phyloP scores from a whole-genome alignment of 2,329 filamentous ascomycete species.

The Neopestalotiopsis sp. region DNA sequence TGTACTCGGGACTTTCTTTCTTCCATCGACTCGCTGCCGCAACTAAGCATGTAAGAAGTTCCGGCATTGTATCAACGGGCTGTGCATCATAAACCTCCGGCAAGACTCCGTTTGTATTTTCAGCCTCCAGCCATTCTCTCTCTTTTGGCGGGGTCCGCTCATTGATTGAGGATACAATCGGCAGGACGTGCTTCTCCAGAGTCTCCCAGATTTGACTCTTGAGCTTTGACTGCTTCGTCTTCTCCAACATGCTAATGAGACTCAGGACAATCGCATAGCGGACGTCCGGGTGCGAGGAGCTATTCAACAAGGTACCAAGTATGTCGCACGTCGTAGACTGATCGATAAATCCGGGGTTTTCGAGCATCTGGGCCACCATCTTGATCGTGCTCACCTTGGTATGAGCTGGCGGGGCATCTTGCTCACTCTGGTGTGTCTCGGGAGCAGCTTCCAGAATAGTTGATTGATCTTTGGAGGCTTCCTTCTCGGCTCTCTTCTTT shows the following conservation, averaged over 20 bases:
- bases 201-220: slow-evolving; percentile 29
- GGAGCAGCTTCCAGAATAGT: background rate
- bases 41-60: slow-evolving; percentile 24
- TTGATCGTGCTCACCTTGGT: slow-evolving; percentile 43
- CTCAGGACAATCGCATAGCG: slow-evolving; percentile 34
- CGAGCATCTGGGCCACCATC: slow-evolving; percentile 41
- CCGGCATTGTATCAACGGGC: slow-evolving; percentile 19
- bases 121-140: slow-evolving; percentile 32
- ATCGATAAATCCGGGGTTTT: slow-evolving; percentile 33
- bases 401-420: slow-evolving; percentile 19
- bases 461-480: slow-evolving; percentile 23
- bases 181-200: slow-evolving; percentile 31
- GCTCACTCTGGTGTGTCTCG: background rate
- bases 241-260: slow-evolving; percentile 29
- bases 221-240: slow-evolving; percentile 24
- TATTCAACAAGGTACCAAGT: slow-evolving; percentile 33
- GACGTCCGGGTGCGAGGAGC: slow-evolving; percentile 39
- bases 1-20: slow-evolving; percentile 5
- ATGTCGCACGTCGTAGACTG: slow-evolving; percentile 31
- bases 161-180: slow-evolving; percentile 35
- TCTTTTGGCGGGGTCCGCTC: slow-evolving; percentile 33
- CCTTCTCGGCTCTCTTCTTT: background rate
- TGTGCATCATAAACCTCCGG: slow-evolving; percentile 22
- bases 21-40: slow-evolving; percentile 2
- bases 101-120: slow-evolving; percentile 14